These are phyloP conservation scores for Aspergillus hancockii DNA, from an alignment of 495 filamentous ascomycete genomes.

Conservation along the genomic window DNA sequence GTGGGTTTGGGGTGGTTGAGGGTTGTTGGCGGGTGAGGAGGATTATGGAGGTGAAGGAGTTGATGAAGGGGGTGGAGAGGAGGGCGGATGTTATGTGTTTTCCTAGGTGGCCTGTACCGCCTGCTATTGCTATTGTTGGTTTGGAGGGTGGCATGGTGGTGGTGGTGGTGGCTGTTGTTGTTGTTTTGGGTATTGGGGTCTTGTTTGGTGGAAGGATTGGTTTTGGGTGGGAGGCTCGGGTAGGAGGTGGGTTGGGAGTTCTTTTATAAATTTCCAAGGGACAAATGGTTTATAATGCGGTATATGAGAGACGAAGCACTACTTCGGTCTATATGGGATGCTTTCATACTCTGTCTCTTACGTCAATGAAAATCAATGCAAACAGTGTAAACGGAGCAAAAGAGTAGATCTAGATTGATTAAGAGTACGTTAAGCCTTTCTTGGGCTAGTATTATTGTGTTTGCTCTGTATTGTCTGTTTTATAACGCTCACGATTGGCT, in stretches of 20 bases:
- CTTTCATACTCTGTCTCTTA: too few species aligned
- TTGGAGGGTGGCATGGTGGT: slow-evolving; percentile 7
- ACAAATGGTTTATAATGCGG: too few species aligned
- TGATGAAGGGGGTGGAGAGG: slow-evolving; percentile 20
- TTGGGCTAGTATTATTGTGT: background rate
- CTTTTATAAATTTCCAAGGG: background rate
- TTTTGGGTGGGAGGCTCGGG: too few species aligned
- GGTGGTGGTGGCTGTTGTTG: background rate
- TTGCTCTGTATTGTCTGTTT: background rate
- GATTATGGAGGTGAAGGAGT: slow-evolving; percentile 24
- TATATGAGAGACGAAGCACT: too few species aligned
- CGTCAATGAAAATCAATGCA: background rate
- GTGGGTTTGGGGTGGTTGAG: background rate
- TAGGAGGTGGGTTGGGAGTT: background rate
- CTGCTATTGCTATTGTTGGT: slow-evolving; percentile 27
- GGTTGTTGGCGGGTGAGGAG: slow-evolving; percentile 24
- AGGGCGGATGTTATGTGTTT: slow-evolving; percentile 25
- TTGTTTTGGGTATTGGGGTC: background rate
- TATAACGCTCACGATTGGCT: background rate
- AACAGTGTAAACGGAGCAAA: background rate
- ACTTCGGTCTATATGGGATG: too few species aligned
- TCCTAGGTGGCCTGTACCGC: slow-evolving; percentile 29
- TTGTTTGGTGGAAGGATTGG: background rate
- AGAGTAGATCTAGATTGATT: background rate
- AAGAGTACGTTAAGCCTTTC: background rate